Conservation (phyloP, 2,329 filamentous ascomycete genomes). For the Fusarium foetens region DNA sequence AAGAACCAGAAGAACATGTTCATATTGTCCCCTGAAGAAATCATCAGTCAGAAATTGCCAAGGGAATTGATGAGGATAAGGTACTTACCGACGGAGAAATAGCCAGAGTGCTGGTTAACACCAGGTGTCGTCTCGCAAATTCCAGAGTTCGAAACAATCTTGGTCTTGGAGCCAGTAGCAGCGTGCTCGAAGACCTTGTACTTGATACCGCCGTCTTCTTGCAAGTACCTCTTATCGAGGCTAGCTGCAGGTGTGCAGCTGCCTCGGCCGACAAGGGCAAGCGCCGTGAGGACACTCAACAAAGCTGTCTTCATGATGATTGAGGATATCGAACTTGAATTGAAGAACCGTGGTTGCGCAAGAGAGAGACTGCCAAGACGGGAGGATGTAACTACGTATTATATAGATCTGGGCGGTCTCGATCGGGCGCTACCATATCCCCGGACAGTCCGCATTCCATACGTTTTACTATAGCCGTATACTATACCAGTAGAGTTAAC, state of each 20-base stretch:
- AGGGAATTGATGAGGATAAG: background rate
- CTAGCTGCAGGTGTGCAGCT: background rate
- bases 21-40: constrained; percentile 26
- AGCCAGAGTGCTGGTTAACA: constrained; percentile 72
- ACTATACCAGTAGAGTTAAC: background rate
- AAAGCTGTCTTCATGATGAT: background rate
- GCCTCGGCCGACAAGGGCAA: background rate
- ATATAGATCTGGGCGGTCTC: background rate
- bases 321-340: fast-evolving
- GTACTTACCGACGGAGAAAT: constrained; percentile 65
- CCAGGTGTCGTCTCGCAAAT: constrained; percentile 66
- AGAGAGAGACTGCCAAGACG: fast-evolving
- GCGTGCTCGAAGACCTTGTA: constrained; percentile 30
- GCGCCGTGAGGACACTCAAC: background rate
- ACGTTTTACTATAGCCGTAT: background rate
- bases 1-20: constrained; percentile 60
- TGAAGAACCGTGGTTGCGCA: background rate
- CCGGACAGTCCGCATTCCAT: background rate
- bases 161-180: constrained; percentile 23
- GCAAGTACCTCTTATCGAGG: constrained; percentile 1
- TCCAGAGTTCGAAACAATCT: constrained; percentile 49
- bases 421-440: background rate
- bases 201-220: background rate
- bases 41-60: constrained; percentile 38
- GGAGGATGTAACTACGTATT: background rate